Conservation (phyloP, 2,329 filamentous ascomycete genomes). For the Epichloe scottii region DNA sequence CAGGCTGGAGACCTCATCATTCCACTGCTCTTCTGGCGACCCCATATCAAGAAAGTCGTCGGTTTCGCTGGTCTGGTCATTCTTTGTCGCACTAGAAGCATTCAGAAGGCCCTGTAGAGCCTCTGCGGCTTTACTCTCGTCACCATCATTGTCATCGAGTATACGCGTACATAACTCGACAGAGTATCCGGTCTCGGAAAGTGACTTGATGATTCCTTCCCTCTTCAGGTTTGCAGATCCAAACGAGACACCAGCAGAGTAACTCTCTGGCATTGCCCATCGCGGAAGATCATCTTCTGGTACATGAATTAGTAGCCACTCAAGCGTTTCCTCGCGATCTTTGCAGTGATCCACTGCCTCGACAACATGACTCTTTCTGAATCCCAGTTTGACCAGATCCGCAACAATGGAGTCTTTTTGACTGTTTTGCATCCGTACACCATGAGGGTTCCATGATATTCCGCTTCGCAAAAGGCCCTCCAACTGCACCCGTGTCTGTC, state of each 20-base stretch:
- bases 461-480: conserved; percentile 68
- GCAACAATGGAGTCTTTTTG: conserved; percentile 51
- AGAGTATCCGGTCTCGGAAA: conserved; percentile 76
- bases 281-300: conserved; percentile 91
- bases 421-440: conserved; percentile 46
- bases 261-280: conserved; percentile 86
- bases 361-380: conserved; percentile 77
- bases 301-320: conserved; percentile 94
- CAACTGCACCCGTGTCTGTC: conserved; percentile 62
- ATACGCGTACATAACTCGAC: conserved; percentile 69
- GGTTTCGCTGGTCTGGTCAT: conserved; percentile 12
- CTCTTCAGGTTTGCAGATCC: conserved; percentile 69
- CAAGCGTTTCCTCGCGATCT: conserved; percentile 80
- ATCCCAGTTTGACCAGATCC: conserved; percentile 68
- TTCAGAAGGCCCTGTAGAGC: conserved; percentile 51
- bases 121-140: conserved; percentile 69
- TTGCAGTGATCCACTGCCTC: conserved; percentile 83
- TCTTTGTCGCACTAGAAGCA: conserved; percentile 9
- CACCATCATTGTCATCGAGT: conserved; percentile 54
- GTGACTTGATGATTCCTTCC: conserved; percentile 70
- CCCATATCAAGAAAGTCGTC: conserved; percentile 34
- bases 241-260: conserved; percentile 79
- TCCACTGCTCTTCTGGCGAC: conserved; percentile 57
- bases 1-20: conserved; percentile 72
- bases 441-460: conserved; percentile 78